Evolutionary conservation across 169 alveolate species (phyloP).

Genomic region (Blepharisma undulans): DNA sequence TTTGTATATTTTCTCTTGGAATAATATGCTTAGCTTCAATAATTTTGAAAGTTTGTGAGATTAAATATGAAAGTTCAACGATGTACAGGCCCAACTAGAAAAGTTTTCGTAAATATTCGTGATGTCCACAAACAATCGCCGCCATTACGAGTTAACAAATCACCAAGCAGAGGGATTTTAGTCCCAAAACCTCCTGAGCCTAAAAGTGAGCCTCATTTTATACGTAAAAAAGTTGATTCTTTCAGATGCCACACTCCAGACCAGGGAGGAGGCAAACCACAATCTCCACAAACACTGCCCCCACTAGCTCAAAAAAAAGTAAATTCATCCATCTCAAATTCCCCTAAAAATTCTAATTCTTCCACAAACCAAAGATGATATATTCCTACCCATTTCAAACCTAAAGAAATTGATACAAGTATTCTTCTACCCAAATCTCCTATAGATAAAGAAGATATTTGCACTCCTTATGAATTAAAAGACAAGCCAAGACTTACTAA

Average conservation of each 20-base stretch:
- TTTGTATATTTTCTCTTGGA: not conserved
- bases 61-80: slow-evolving; percentile 17
- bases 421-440: not conserved
- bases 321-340: not conserved
- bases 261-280: slow-evolving; percentile 29
- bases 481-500: not conserved
- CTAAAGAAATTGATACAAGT: not conserved
- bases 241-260: slow-evolving; percentile 26
- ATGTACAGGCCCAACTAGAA: not conserved
- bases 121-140: not conserved
- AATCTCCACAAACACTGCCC: not conserved
- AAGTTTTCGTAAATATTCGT: slow-evolving; percentile 2
- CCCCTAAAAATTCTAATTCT: not conserved
- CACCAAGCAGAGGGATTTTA: not conserved
- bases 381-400: not conserved
- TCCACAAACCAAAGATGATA: not conserved
- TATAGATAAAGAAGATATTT: slow-evolving; percentile 15
- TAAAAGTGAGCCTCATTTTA: not conserved
- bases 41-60: not conserved
- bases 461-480: slow-evolving; percentile 23
- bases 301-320: not conserved
- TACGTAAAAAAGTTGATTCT: not conserved
- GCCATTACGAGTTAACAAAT: not conserved
- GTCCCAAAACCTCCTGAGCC: not conserved
- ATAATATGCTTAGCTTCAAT: not conserved